Evolutionary conservation across 1,284 basidiomycete species (phyloP).

Genomic region (Cutaneotrichosporon cyanovorans): DNA sequence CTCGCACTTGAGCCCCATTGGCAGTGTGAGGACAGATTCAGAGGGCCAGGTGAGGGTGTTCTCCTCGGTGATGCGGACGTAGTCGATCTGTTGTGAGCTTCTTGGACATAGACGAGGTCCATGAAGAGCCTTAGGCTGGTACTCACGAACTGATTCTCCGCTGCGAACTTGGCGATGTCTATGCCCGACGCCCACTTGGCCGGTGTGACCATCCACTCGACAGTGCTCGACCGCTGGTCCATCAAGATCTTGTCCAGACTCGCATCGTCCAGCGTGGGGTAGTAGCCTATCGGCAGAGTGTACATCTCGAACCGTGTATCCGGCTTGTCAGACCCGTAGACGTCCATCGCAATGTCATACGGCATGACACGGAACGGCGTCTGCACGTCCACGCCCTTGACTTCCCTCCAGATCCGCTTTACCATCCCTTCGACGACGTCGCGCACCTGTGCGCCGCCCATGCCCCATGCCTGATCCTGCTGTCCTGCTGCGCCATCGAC

Average conservation of each 20-base stretch:
- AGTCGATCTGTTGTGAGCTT: slow-evolving; percentile 27
- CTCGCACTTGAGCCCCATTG: slow-evolving; percentile 34
- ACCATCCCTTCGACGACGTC: slow-evolving; percentile 65
- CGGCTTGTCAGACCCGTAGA: slow-evolving; percentile 93
- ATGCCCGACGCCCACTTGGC: slow-evolving; percentile 28
- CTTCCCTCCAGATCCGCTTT: slow-evolving; percentile 61
- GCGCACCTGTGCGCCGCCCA: slow-evolving; percentile 73
- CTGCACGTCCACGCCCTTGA: slow-evolving; percentile 54
- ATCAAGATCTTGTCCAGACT: slow-evolving; percentile 41
- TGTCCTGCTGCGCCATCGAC: slow-evolving; percentile 61
- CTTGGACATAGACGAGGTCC: not conserved
- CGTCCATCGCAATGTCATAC: slow-evolving; percentile 75
- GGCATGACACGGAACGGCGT: slow-evolving; percentile 70
- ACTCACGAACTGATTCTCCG: slow-evolving; percentile 34
- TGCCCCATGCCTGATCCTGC: slow-evolving; percentile 57
- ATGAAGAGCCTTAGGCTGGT: too few relatives aligned
- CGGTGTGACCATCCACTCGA: slow-evolving; percentile 44
- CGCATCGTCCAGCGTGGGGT: slow-evolving; percentile 40
- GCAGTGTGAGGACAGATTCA: slow-evolving; percentile 35
- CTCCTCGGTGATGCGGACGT: slow-evolving; percentile 36
- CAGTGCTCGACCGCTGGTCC: slow-evolving; percentile 38
- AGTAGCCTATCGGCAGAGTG: slow-evolving; percentile 46
- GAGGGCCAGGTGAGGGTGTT: slow-evolving; percentile 37
- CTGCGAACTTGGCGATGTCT: slow-evolving; percentile 28
- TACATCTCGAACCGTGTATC: slow-evolving; percentile 80